Conservation (phyloP, 208 protist genomes). For the Strigomonas oncopelti region DNA sequence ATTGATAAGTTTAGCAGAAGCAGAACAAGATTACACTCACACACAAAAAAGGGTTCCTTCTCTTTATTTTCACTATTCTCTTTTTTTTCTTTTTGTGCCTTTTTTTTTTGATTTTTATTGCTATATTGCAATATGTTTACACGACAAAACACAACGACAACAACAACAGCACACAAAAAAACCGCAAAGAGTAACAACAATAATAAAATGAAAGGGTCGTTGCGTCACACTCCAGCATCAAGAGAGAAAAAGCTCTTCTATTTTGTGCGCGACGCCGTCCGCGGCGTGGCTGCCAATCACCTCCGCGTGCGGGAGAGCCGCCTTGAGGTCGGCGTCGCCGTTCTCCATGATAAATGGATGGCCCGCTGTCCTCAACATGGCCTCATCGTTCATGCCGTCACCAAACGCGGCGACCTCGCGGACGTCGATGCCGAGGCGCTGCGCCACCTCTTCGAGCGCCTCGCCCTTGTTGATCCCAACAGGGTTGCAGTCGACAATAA, state of each 20-base stretch:
- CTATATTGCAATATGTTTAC: too few relatives aligned
- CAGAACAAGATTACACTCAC: too few relatives aligned
- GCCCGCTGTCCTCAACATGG: conserved; percentile 46
- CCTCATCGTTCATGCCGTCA: conserved; percentile 66
- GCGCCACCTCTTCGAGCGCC: conserved; percentile 39
- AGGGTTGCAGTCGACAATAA: conserved; percentile 39
- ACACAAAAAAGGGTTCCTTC: too few relatives aligned
- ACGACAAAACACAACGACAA: too few relatives aligned
- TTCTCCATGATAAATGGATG: conserved; percentile 65
- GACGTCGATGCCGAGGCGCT: conserved; percentile 24
- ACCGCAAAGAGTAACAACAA: background rate
- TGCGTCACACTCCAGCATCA: background rate
- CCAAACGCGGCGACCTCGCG: conserved; percentile 60
- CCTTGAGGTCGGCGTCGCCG: conserved; percentile 32
- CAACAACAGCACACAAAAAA: background rate
- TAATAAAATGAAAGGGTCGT: background rate
- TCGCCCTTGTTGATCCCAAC: conserved; percentile 43
- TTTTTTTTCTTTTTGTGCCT: too few relatives aligned
- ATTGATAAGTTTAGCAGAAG: too few relatives aligned
- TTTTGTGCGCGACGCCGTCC: conserved; percentile 72
- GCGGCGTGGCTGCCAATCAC: conserved; percentile 50
- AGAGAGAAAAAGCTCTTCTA: conserved; percentile 51
- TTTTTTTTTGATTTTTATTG: too few relatives aligned
- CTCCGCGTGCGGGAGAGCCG: conserved; percentile 28
- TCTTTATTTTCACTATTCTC: too few relatives aligned